These are phyloP conservation scores for Stereocaulon alpinum DNA, from an alignment of 495 filamentous ascomycete genomes.

Conservation along the genomic window DNA sequence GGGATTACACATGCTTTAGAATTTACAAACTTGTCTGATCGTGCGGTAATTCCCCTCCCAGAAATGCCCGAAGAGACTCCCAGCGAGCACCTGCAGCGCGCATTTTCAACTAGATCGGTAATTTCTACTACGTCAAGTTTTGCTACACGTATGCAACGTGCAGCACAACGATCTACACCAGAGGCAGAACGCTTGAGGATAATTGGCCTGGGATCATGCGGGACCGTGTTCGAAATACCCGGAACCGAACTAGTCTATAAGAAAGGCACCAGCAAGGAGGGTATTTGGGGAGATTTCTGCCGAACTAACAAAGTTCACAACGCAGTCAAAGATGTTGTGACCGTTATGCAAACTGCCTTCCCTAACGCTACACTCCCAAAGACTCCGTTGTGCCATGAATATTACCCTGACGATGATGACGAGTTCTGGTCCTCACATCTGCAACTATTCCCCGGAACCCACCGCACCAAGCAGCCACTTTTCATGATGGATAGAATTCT, in stretches of 20 bases:
- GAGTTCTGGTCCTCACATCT: slow-evolving; percentile 6
- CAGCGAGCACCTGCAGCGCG: background rate
- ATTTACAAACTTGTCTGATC: background rate
- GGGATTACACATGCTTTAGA: background rate
- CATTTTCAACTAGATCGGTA: slow-evolving; percentile 1
- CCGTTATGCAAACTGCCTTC: slow-evolving; percentile 4
- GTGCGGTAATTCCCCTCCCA: background rate
- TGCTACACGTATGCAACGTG: background rate
- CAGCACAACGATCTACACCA: background rate
- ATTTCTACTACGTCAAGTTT: slow-evolving; percentile 4
- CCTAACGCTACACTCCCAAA: background rate
- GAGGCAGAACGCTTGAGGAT: background rate
- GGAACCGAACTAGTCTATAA: slow-evolving; percentile 11
- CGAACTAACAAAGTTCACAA: slow-evolving; percentile 11
- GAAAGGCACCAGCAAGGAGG: slow-evolving; percentile 8
- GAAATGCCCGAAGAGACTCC: background rate
- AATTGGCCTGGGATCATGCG: slow-evolving; percentile 15
- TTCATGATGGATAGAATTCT: slow-evolving; percentile 25
- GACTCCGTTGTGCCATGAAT: slow-evolving; percentile 9
- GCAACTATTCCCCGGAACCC: slow-evolving; percentile 5
- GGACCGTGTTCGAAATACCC: slow-evolving; percentile 17
- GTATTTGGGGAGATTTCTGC: slow-evolving; percentile 11
- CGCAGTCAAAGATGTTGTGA: background rate
- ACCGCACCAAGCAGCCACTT: slow-evolving; percentile 9
- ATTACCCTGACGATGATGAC: background rate